Percentiles rank a stretch among this genome's conserved stretches.
These are phyloP conservation scores for Starmerella stigmatis DNA, from an alignment of 805 yeast species.

Conservation along the genomic window DNA sequence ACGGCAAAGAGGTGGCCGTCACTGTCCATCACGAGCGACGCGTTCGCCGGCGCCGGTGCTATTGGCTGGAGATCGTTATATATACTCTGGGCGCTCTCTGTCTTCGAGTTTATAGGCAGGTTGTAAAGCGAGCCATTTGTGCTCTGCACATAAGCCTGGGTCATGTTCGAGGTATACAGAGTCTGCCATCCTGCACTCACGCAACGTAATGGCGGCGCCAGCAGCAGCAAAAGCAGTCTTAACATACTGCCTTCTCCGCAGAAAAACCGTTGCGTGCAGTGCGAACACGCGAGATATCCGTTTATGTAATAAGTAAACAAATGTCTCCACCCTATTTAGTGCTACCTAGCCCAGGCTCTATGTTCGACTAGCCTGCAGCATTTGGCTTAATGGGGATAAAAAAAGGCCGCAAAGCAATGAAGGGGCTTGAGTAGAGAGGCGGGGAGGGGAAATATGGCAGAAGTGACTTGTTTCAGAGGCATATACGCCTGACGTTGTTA, in stretches of 20 bases:
- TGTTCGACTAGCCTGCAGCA: too few relatives aligned
- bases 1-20: constrained; percentile 24
- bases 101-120: constrained; percentile 11
- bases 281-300: background rate
- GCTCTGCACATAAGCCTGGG: constrained; percentile 21
- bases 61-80: constrained; percentile 16
- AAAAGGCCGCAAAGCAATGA: too few relatives aligned
- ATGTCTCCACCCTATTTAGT: too few relatives aligned
- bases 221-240: background rate
- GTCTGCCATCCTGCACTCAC: constrained; percentile 19
- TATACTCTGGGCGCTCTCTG: constrained; percentile 7
- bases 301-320: constrained; percentile 13
- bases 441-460: too few relatives aligned
- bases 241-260: background rate
- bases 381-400: too few relatives aligned
- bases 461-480: too few relatives aligned
- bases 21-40: constrained; percentile 26
- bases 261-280: background rate
- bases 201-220: background rate
- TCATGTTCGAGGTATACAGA: constrained; percentile 21
- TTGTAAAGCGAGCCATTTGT: constrained; percentile 20
- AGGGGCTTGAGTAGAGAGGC: too few relatives aligned
- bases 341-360: background rate
- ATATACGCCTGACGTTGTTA: too few relatives aligned
- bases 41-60: constrained; percentile 25